These are phyloP conservation scores for Cryptosporidium parvum DNA, from an alignment of 169 alveolate species.

Conservation along the genomic window DNA sequence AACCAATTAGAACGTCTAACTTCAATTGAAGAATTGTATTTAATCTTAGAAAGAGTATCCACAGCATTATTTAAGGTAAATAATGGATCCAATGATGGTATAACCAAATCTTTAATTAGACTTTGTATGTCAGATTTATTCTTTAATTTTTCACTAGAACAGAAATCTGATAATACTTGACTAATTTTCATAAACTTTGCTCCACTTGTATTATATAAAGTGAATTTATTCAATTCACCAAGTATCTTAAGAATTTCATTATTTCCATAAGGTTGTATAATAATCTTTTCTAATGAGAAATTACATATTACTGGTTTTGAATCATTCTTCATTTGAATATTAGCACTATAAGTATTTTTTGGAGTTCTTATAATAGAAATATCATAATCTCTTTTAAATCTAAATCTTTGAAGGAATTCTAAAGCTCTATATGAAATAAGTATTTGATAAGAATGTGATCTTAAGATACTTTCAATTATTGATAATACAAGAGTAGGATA, in stretches of 20 bases:
- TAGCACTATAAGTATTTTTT: too few species aligned
- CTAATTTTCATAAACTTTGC: neutral
- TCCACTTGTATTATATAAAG: conserved; percentile 8
- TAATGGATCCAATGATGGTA: conserved; percentile 54
- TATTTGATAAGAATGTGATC: conserved; percentile 39
- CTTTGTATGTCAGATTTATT: conserved; percentile 22
- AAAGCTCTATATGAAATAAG: conserved; percentile 18
- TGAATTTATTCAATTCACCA: neutral
- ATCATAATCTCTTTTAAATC: conserved; percentile 15
- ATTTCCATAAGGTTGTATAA: neutral
- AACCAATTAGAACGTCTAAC: conserved; percentile 64
- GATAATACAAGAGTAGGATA: conserved; percentile 28
- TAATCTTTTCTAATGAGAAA: conserved; percentile 16
- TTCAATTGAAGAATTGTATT: conserved; percentile 36
- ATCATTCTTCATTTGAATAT: neutral
- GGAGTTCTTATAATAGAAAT: neutral
- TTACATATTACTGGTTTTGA: conserved; percentile 34
- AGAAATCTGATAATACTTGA: neutral
- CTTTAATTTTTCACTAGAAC: neutral
- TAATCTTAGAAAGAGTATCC: conserved; percentile 10
- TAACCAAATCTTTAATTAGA: conserved; percentile 15
- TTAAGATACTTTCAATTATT: conserved; percentile 9
- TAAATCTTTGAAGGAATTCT: conserved; percentile 10
- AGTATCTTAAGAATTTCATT: neutral
- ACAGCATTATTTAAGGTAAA: conserved; percentile 5